A percentile compares a stretch with the other conserved stretches of the same genome.
phyloP scores from a whole-genome alignment of 768 basidiomycete genomes.

The Mrakia gelida region DNA sequence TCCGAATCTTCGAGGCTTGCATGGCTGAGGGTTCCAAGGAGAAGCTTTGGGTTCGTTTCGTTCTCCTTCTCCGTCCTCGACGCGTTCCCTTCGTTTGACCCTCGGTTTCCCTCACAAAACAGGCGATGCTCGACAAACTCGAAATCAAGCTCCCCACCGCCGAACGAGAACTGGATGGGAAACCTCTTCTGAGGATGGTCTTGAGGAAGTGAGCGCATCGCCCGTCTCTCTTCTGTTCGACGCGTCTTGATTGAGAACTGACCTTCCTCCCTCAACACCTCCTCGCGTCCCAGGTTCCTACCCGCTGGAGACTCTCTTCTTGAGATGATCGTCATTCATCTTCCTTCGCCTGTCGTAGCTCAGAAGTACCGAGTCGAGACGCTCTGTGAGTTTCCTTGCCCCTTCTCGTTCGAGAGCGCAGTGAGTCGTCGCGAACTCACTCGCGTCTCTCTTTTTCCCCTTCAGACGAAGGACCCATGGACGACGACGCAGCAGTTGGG shows the following conservation, averaged over 20 bases:
- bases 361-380: slow-evolving; percentile 99
- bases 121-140: slow-evolving; percentile 86
- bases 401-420: too few species aligned
- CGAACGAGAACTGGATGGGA: slow-evolving; percentile 91
- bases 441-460: slow-evolving; percentile 40
- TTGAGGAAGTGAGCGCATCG: slow-evolving; percentile 66
- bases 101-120: not conserved
- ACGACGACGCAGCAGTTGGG: slow-evolving; percentile 97
- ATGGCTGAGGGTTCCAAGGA: slow-evolving; percentile 98
- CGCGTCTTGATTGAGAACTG: too few species aligned
- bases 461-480: slow-evolving; percentile 90
- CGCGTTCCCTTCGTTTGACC: not conserved
- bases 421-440: too few species aligned
- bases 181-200: slow-evolving; percentile 89
- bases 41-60: slow-evolving; percentile 50
- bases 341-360: slow-evolving; percentile 93
- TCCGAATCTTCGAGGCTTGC: slow-evolving; percentile 93
- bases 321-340: slow-evolving; percentile 99
- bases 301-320: slow-evolving; percentile 96
- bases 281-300: slow-evolving; percentile 58
- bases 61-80: not conserved
- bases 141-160: slow-evolving; percentile 81
- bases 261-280: not conserved
- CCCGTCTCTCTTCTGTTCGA: not conserved
- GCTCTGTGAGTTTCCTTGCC: slow-evolving; percentile 46